Evolutionary conservation across 2,329 filamentous ascomycete species (phyloP), one percentile per base, ranked within the genome.

Genomic region (Paraconiothyrium brasiliense): DNA sequence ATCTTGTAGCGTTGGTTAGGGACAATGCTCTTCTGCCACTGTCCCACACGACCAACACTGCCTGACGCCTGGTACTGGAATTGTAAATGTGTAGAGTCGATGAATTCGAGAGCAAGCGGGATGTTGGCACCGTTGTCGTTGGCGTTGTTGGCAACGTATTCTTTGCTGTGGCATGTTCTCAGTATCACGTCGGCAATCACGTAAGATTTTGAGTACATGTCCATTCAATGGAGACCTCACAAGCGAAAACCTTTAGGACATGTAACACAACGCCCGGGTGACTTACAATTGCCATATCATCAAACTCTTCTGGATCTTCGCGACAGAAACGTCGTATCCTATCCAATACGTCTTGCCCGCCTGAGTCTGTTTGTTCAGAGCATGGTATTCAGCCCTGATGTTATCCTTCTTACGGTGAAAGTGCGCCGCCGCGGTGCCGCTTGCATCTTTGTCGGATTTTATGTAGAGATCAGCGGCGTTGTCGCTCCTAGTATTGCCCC

Each of bases 231-330:
- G 35, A 37, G 35, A 11, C 35, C 11, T 9, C 35, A 10, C 3
- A 10, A 9, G 35, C 35, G 35, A 10, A 37, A 35, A 11, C 11
- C 11, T 9, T 14, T 10, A 14, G 35, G 8, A 39, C 16, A 41
- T 2, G 16, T 5, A n/a, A 20, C n/a, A 1, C 39, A n/a, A 20
- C 16, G n/a, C 2, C n/a, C 13, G 14, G 14, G 16, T 7, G 39
- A 41, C 39, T 41, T n/a, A 41, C 39, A 41, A 41, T 20, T 41
- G 39, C 39, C 39, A 41, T n/a, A 41, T n/a, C 39, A 41, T 41
- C 39, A 41, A 41, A 16, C 37, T 14, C 5, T 39, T 39, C 13
- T 39, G 37, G 16, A 39, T 14, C 37, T 39, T 39, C 37, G 10
- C 5, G 37, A 39, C 13, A 14, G 37, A 13, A 39, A 39, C 10